Percentiles rank a stretch among this genome's conserved stretches.
phyloP scores from a whole-genome alignment of 2,329 filamentous ascomycete genomes.

The Alternaria arborescens region DNA sequence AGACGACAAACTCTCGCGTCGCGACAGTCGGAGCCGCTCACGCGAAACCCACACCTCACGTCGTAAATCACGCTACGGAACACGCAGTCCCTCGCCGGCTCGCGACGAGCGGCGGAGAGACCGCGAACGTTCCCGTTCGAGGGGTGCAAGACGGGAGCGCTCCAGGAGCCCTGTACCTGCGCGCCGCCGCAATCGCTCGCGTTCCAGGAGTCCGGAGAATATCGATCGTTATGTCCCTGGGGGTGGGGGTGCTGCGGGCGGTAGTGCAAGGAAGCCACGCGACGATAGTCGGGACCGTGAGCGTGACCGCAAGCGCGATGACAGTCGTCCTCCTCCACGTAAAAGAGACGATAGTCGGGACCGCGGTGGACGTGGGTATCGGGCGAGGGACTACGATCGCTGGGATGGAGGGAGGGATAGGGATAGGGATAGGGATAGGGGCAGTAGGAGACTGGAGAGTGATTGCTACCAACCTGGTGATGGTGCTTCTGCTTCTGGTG shows the following conservation, averaged over 20 bases:
- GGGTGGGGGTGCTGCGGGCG: conserved; percentile 12
- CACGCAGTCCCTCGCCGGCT: conserved; percentile 39
- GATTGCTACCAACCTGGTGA: conserved; percentile 45
- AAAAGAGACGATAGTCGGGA: conserved; percentile 50
- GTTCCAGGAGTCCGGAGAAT: conserved; percentile 46
- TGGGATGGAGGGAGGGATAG: conserved; percentile 38
- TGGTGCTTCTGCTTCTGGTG: conserved; percentile 9
- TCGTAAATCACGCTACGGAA: conserved; percentile 39
- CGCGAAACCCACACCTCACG: conserved; percentile 39
- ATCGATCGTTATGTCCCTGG: conserved; percentile 51
- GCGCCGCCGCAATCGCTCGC: conserved; percentile 32
- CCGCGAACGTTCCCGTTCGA: conserved; percentile 35
- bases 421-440: conserved; percentile 28
- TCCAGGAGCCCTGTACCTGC: conserved; percentile 26
- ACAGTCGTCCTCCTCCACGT: conserved; percentile 16
- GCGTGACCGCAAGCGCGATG: conserved; percentile 30
- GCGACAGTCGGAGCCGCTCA: conserved; percentile 43
- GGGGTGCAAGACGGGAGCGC: conserved; percentile 27
- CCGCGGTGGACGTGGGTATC: conserved; percentile 44
- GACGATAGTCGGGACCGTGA: conserved; percentile 28
- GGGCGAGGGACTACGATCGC: conserved; percentile 54
- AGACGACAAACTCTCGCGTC: conserved; percentile 30
- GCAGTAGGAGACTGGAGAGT: conserved; percentile 37
- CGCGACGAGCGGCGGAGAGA: conserved; percentile 35
- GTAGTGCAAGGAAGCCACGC: conserved; percentile 35